Conservation (phyloP, 1,284 basidiomycete species). For the Irpex sp. region DNA sequence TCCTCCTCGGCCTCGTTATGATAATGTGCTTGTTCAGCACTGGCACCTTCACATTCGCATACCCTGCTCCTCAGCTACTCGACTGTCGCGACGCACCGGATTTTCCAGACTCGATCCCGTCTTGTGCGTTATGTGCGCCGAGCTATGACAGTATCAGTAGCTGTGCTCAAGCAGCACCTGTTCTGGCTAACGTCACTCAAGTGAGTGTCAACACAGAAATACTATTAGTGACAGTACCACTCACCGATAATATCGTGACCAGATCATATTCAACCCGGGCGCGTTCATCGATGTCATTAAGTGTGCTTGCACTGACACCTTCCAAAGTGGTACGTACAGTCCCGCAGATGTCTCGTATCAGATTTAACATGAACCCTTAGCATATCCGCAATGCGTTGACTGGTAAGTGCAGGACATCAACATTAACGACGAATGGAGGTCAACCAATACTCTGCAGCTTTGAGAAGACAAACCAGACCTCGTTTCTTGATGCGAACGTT, state of each 20-base stretch:
- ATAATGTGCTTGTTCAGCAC: not conserved
- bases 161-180: slow-evolving; percentile 54
- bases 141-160: slow-evolving; percentile 50
- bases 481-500: slow-evolving; percentile 39
- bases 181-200: slow-evolving; percentile 54
- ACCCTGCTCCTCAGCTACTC: not conserved
- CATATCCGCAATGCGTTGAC: slow-evolving; percentile 68
- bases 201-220: slow-evolving; percentile 28
- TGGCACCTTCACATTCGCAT: not conserved
- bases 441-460: slow-evolving; percentile 37
- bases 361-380: slow-evolving; percentile 2
- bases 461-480: slow-evolving; percentile 53
- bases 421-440: not conserved
- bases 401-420: slow-evolving; percentile 39
- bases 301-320: slow-evolving; percentile 67
- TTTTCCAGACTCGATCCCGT: slow-evolving; percentile 48
- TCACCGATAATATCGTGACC: not conserved
- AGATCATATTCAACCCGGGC: slow-evolving; percentile 63
- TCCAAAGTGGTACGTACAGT: slow-evolving; percentile 40
- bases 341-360: not conserved
- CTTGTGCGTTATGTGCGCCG: slow-evolving; percentile 51
- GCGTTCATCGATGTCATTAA: slow-evolving; percentile 61
- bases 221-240: not conserved
- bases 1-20: not conserved
- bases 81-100: slow-evolving; percentile 29